phyloP scores from a whole-genome alignment of 176 grass and related monocot genomes.

The Tuctoria greenei region DNA sequence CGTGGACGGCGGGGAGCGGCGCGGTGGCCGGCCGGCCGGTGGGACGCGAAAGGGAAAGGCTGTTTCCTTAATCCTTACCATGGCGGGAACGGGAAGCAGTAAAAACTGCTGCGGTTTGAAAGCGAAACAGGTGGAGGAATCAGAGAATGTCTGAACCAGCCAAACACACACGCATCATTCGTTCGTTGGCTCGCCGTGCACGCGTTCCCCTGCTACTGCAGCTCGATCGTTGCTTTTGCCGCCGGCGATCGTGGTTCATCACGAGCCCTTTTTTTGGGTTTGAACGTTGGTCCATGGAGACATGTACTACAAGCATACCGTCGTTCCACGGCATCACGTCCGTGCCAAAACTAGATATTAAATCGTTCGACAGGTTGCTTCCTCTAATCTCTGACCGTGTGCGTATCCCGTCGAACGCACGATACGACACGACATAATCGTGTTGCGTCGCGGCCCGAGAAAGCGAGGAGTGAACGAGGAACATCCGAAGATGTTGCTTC shows the following conservation, averaged over 20 bases:
- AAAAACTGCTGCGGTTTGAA: background rate
- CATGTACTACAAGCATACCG: background rate
- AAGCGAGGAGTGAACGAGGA: background rate
- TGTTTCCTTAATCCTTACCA: background rate
- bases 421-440: background rate
- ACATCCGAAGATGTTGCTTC: background rate
- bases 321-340: background rate
- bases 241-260: background rate
- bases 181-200: background rate
- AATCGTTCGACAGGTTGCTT: background rate
- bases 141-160: background rate
- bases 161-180: too few species aligned
- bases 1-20: background rate
- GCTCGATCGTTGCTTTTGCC: background rate
- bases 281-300: background rate
- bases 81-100: background rate
- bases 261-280: background rate
- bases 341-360: background rate
- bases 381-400: constrained; percentile 5
- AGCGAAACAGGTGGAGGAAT: background rate
- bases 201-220: background rate
- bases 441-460: background rate
- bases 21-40: background rate
- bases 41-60: background rate
- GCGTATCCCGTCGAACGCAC: background rate